Conservation (phyloP, 169 alveolate species). For the Plasmodium relictum region DNA sequence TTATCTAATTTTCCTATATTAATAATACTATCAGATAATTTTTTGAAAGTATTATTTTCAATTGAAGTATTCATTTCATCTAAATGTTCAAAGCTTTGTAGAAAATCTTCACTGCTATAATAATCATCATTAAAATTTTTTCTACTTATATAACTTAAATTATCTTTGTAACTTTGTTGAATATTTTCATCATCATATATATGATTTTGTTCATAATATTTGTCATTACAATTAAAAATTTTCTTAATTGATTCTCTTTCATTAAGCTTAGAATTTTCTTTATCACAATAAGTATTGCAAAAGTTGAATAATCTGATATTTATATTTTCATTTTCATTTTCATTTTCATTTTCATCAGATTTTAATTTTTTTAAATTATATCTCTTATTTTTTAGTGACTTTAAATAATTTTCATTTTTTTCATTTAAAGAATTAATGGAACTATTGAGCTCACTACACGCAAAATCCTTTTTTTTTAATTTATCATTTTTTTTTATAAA, state of each 20-base stretch:
- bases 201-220: neutral
- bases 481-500: neutral
- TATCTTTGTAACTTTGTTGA: neutral
- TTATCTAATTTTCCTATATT: constrained; percentile 31
- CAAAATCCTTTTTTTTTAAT: neutral
- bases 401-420: constrained; percentile 17
- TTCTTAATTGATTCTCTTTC: too few species aligned
- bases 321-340: too few species aligned
- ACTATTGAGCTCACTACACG: neutral
- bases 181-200: neutral
- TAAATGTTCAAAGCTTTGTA: neutral
- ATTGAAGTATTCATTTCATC: constrained; percentile 2
- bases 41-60: neutral
- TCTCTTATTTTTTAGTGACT: neutral
- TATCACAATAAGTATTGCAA: too few species aligned
- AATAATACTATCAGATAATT: constrained; percentile 1
- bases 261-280: too few species aligned
- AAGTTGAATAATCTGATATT: too few species aligned
- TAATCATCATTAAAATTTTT: neutral
- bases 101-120: neutral
- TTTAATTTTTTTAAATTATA: neutral
- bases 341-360: too few species aligned
- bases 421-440: constrained; percentile 14
- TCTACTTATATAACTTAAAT: neutral
- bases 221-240: too few species aligned